phyloP scores from a whole-genome alignment of 306 rosid genomes.

The Vicia faba region DNA sequence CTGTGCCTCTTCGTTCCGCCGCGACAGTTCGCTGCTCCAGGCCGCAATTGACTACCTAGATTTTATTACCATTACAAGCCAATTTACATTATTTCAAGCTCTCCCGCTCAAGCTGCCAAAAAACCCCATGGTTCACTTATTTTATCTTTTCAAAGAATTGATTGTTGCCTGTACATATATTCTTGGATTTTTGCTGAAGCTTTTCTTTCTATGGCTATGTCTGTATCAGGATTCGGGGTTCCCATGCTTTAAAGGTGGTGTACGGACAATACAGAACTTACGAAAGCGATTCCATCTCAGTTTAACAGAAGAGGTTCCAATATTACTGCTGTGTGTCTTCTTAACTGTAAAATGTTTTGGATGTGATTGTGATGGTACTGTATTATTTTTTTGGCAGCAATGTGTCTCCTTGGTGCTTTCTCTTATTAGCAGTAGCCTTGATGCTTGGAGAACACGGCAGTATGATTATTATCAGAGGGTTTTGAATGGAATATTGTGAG shows the following conservation, averaged over 20 bases:
- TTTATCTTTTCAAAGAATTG: slow-evolving; percentile 14
- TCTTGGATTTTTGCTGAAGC: slow-evolving; percentile 28
- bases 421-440: slow-evolving; percentile 95
- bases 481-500: slow-evolving; percentile 94
- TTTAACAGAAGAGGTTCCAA: slow-evolving; percentile 93
- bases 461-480: slow-evolving; percentile 98
- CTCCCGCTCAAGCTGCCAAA: neutral
- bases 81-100: neutral
- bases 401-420: slow-evolving; percentile 98
- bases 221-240: slow-evolving; percentile 86
- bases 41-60: too few relatives aligned
- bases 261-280: slow-evolving; percentile 91
- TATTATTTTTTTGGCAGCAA: slow-evolving; percentile 62
- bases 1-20: too few relatives aligned
- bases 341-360: slow-evolving; percentile 9
- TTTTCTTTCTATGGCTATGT: slow-evolving; percentile 25
- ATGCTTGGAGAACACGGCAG: slow-evolving; percentile 99
- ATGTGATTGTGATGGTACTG: slow-evolving; percentile 32
- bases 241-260: slow-evolving; percentile 98
- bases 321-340: slow-evolving; percentile 19
- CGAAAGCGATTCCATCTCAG: slow-evolving; percentile 92
- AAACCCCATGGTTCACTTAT: slow-evolving; percentile 10
- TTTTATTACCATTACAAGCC: neutral
- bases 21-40: too few relatives aligned
- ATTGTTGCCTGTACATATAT: neutral